Base-by-base conservation (phyloP, 1,284 basidiomycete genomes). In the Hypsizygus ulmarius region DNA sequence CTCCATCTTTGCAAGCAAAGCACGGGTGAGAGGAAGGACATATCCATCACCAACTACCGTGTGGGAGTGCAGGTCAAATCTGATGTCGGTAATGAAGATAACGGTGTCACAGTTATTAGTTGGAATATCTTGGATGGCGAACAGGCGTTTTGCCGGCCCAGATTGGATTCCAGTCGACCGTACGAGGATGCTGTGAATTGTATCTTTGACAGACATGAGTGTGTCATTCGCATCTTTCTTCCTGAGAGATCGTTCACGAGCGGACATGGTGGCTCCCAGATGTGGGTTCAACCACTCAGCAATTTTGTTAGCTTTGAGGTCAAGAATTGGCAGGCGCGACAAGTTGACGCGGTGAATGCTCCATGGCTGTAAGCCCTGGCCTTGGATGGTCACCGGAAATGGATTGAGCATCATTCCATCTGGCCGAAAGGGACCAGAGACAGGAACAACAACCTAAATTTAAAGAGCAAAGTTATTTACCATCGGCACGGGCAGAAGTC, bases 31-130 rank as follows among this genome's bases (percentile, higher is more conserved):
- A 5, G 64, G 61, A 4, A 71, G 53, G n/a, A 69, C 60, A 39
- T 53, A 66, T 1, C 56, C 62, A 48, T 71, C 68, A 33, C 58
- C 56, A 6, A 70, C 52, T 0, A 70, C 38, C 1, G 69, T 69
- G 38, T 65, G 58, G 2, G 59, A 58, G 0, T 56, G 38, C 6
- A 64, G 46, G 47, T 72, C 70, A 15, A 60, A 58, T 30, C 60
- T 53, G 8, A 68, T 38, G 8, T 58, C 54, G 44, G 46, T 56
- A 25, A 66, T 39, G 45, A 67, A 62, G 37, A 66, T 7, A n/a
- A 65, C 14, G 2, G 61, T 65, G 44, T 64, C 55, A 42, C 47
- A 52, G 36, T 63, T 55, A 1, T 55, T 51, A 10, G 56, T 48
- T 9, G 45, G 39, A 18, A 47, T 39, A 36, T 62, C 59, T 3